These are phyloP conservation scores for Elaeis oleifera DNA, from an alignment of 202 grass and related monocot genomes.

Conservation along the genomic window DNA sequence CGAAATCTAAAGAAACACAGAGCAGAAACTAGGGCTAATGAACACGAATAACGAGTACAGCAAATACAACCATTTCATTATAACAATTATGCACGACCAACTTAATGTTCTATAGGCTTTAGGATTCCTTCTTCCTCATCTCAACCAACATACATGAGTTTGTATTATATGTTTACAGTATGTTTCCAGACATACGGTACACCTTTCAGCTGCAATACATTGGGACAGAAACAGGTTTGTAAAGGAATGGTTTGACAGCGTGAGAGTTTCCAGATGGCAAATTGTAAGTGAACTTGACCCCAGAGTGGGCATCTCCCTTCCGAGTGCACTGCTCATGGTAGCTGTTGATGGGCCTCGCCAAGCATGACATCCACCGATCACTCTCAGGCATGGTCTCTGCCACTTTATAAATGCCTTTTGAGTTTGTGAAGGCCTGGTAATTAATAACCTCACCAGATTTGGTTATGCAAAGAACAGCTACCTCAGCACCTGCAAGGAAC, in stretches of 20 bases:
- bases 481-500: constrained; percentile 50
- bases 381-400: constrained; percentile 86
- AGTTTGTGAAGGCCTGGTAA: constrained; percentile 93
- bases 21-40: too few relatives aligned
- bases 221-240: constrained; percentile 51
- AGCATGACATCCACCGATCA: constrained; percentile 78
- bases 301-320: constrained; percentile 69
- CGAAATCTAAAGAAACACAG: too few relatives aligned
- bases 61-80: too few relatives aligned
- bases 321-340: constrained; percentile 61
- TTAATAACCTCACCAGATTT: constrained; percentile 94
- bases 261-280: constrained; percentile 51
- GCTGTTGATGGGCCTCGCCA: constrained; percentile 86
- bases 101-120: too few relatives aligned
- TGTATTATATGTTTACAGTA: too few relatives aligned
- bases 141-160: too few relatives aligned
- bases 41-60: too few relatives aligned
- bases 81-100: too few relatives aligned
- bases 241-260: constrained; percentile 68
- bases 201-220: constrained; percentile 38
- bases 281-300: constrained; percentile 82
- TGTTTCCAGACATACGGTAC: too few relatives aligned
- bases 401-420: constrained; percentile 59
- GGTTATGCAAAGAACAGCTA: constrained; percentile 92
- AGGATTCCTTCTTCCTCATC: too few relatives aligned